Evolutionary conservation across 768 basidiomycete genomes (phyloP).

Genomic region (Lactarius vividus): DNA sequence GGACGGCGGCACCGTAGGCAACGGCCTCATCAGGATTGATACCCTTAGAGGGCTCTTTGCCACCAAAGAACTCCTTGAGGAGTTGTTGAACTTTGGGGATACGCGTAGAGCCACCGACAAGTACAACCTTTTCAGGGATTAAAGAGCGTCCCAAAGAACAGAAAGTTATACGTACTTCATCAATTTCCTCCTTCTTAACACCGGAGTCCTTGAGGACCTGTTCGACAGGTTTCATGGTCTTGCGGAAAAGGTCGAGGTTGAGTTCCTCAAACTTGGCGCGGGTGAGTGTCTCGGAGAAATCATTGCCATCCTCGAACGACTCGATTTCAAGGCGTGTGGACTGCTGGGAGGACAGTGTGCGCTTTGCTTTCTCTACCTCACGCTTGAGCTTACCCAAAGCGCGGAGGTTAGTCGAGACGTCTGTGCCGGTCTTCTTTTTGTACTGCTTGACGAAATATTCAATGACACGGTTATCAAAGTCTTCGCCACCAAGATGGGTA

Average conservation of each 20-base stretch:
- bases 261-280: conserved; percentile 99
- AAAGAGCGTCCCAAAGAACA: not conserved
- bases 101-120: conserved; percentile 97
- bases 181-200: conserved; percentile 95
- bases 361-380: conserved; percentile 52
- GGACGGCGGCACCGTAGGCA: conserved; percentile 97
- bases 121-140: conserved; percentile 56
- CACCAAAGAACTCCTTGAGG: conserved; percentile 90
- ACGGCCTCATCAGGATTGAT: conserved; percentile 99
- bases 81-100: conserved; percentile 99
- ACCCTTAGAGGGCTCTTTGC: conserved; percentile 96
- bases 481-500: conserved; percentile 63
- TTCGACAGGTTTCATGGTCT: conserved; percentile 99
- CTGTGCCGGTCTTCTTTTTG: conserved; percentile 50
- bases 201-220: conserved; percentile 98
- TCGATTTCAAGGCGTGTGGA: conserved; percentile 92
- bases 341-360: conserved; percentile 83
- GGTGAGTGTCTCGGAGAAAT: conserved; percentile 95
- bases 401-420: conserved; percentile 47
- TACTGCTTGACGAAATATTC: conserved; percentile 57
- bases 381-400: conserved; percentile 59
- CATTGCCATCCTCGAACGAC: conserved; percentile 92
- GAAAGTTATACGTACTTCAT: conserved; percentile 56
- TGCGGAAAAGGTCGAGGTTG: conserved; percentile 98
- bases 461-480: conserved; percentile 47